Base-by-base conservation (phyloP, 495 filamentous ascomycete genomes). In the Amphirosellinia nigrospora region DNA sequence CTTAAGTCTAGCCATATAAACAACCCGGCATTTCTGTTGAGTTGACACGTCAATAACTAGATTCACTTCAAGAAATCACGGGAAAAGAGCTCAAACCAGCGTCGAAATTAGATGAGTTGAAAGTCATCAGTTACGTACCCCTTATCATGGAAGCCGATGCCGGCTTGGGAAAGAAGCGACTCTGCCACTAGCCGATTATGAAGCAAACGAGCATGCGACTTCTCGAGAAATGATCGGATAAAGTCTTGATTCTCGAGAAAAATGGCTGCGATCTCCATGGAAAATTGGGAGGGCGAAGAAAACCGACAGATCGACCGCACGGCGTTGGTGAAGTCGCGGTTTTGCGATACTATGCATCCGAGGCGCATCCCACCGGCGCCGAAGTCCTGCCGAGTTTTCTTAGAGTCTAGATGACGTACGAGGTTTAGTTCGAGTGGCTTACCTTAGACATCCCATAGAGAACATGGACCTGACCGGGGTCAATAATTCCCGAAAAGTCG, bases 1-100 rank as follows among this genome's bases (percentile, higher is more conserved):
- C 45, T 76, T 36, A 91, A 74, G 77, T 90, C 81, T 2, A 86
- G 73, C 89, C 89, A 90, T 10, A 91, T 71, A 72, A 90, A 91
- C 64, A 91, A 84, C 0, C 81, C 88, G 7, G 87, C 87, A 76
- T 88, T 86, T 70, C 64, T 80, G 64, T 53, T 79, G 13, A 1
- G 10, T 48, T 36, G 48, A 59, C 60, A 70, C 66, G 46, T 6
- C 4, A 50, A 23, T 52, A 39, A 6, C 36, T 41, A 23, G 6
- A 60, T 15, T 3, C n/a, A 60, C n/a, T 21, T 11, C 7, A 26
- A 23, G 38, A 38, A 0, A 4, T 0, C 13, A 23, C 9, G 38
- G 19, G 32, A 23, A 38, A 39, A 5, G 8, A 59, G 11, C 9
- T 19, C 13, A 10, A 11, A 13, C 52, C 21, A 55, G 41, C 3